Percentiles rank a stretch among this genome's conserved stretches.
phyloP scores from a whole-genome alignment of 768 basidiomycete genomes.

The Tylopilus sp. region DNA sequence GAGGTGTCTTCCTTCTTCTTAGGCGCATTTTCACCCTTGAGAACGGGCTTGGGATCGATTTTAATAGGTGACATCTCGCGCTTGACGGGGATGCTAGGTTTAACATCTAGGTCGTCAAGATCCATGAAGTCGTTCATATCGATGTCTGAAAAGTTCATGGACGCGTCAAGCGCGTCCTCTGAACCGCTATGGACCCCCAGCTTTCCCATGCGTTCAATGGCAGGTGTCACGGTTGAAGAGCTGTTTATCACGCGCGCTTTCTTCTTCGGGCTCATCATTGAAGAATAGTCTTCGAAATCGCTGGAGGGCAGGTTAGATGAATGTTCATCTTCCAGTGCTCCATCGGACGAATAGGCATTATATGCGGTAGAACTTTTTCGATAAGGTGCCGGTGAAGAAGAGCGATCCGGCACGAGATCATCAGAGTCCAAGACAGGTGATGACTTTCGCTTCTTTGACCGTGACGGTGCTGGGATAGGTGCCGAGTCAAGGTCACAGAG shows the following conservation, averaged over 20 bases:
- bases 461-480: slow-evolving; percentile 35
- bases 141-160: slow-evolving; percentile 53
- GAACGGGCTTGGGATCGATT: slow-evolving; percentile 15
- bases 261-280: slow-evolving; percentile 66
- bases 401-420: slow-evolving; percentile 22
- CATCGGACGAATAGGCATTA: slow-evolving; percentile 36
- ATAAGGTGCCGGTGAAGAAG: slow-evolving; percentile 42
- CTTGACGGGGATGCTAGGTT: slow-evolving; percentile 34
- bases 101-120: slow-evolving; percentile 52
- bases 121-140: slow-evolving; percentile 57
- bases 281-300: slow-evolving; percentile 47
- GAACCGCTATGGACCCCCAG: slow-evolving; percentile 56
- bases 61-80: slow-evolving; percentile 5
- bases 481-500: slow-evolving; percentile 66
- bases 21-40: slow-evolving; percentile 13
- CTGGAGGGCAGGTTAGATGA: slow-evolving; percentile 38
- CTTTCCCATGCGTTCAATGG: slow-evolving; percentile 54
- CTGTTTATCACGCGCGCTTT: slow-evolving; percentile 45
- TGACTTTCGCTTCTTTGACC: slow-evolving; percentile 66
- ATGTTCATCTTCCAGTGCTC: slow-evolving; percentile 21
- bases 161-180: slow-evolving; percentile 47
- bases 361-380: slow-evolving; percentile 32
- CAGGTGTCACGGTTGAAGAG: slow-evolving; percentile 45
- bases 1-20: slow-evolving; percentile 47
- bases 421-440: slow-evolving; percentile 44